These are phyloP conservation scores for Corylus americana DNA, from an alignment of 306 rosid genomes.

Conservation along the genomic window DNA sequence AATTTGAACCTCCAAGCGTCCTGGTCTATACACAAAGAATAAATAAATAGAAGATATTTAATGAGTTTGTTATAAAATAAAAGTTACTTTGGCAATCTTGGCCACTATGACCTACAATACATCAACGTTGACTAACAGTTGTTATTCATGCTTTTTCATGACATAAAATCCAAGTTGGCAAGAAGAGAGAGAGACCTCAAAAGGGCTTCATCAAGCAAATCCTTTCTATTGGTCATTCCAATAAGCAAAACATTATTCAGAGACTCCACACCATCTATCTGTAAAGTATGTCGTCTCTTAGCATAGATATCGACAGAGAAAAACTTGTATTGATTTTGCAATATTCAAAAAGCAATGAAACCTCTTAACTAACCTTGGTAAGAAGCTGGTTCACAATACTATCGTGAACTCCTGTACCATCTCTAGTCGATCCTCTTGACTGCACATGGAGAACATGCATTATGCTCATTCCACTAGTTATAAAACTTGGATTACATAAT, in stretches of 20 bases:
- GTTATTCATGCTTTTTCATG: slow-evolving; percentile 27
- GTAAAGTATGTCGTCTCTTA: slow-evolving; percentile 39
- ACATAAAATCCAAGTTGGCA: slow-evolving; percentile 18
- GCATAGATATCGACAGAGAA: slow-evolving; percentile 18
- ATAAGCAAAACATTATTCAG: slow-evolving; percentile 96
- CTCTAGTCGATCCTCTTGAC: slow-evolving; percentile 98
- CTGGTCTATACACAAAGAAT: slow-evolving; percentile 65
- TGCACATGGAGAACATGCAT: slow-evolving; percentile 35
- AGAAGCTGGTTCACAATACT: slow-evolving; percentile 98
- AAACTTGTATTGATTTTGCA: neutral
- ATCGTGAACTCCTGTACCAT: slow-evolving; percentile 99
- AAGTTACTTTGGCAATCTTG: neutral
- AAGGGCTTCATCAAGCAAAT: slow-evolving; percentile 97
- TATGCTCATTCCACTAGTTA: neutral
- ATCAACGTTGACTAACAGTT: slow-evolving; percentile 18
- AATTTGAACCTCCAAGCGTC: slow-evolving; percentile 96
- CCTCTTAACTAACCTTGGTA: slow-evolving; percentile 70
- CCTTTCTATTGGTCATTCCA: slow-evolving; percentile 99
- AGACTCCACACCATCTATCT: slow-evolving; percentile 99
- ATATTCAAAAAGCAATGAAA: slow-evolving; percentile 19
- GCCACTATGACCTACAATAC: slow-evolving; percentile 14
- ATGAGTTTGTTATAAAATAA: neutral
- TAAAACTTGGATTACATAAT: slow-evolving; percentile 21
- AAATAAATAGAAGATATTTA: slow-evolving; percentile 6
- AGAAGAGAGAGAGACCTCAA: slow-evolving; percentile 55